These are phyloP conservation scores for Colletotrichum somersetense DNA, from an alignment of 2,329 filamentous ascomycete genomes.

Conservation along the genomic window DNA sequence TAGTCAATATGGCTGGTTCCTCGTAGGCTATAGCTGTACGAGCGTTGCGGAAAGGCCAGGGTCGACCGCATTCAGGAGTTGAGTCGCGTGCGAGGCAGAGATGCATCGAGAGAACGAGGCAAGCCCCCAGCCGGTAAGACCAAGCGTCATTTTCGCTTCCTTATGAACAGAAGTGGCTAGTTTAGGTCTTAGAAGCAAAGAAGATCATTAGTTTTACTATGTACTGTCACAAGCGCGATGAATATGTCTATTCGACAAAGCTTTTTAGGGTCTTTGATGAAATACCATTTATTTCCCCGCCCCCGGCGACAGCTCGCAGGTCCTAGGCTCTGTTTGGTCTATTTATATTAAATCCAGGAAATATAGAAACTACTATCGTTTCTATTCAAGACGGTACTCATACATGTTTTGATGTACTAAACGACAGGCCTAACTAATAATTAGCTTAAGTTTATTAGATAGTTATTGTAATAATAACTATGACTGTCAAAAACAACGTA, in stretches of 20 bases:
- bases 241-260: not conserved
- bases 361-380: no score
- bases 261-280: not conserved
- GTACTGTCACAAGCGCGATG: not conserved
- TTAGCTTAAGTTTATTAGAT: no score
- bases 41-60: slow-evolving; percentile 68
- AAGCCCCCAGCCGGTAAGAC: not conserved
- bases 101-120: not conserved
- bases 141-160: not conserved
- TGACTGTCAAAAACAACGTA: no score
- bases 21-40: slow-evolving; percentile 69
- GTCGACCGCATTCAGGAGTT: slow-evolving; percentile 69
- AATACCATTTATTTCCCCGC: no score
- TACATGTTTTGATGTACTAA: no score
- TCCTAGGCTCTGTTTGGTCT: no score
- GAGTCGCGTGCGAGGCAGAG: not conserved
- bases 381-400: no score
- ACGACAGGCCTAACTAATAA: no score
- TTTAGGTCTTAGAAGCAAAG: not conserved
- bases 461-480: no score
- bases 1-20: slow-evolving; percentile 50
- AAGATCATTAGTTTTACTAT: not conserved
- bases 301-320: no score
- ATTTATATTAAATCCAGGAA: no score
- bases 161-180: not conserved